These are phyloP conservation scores for Sphenostylis stenocarpa DNA, from an alignment of 306 rosid species.

Conservation along the genomic window DNA sequence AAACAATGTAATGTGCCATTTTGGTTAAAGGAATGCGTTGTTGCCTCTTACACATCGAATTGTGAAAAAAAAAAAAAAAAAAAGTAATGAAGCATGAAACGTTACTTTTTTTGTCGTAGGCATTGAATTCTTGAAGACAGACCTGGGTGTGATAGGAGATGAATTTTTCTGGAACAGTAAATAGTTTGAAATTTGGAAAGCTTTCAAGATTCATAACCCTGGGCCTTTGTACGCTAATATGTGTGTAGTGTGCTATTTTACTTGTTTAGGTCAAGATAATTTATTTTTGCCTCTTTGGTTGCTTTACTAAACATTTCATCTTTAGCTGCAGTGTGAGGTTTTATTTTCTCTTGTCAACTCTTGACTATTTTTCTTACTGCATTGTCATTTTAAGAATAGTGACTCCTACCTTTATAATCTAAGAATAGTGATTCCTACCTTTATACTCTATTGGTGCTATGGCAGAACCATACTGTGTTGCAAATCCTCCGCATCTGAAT, in stretches of 20 bases:
- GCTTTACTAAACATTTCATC: constrained; percentile 7
- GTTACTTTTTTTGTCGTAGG: constrained; percentile 8
- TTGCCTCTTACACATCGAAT: background rate
- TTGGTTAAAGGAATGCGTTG: background rate
- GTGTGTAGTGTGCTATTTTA: background rate
- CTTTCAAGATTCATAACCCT: constrained; percentile 10
- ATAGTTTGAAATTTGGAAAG: constrained; percentile 4
- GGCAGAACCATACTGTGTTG: constrained; percentile 61
- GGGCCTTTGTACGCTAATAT: background rate
- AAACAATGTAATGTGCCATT: constrained; percentile 1
- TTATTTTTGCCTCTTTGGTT: background rate
- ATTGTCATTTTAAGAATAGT: constrained; percentile 15
- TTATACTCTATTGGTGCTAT: constrained; percentile 39
- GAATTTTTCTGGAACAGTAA: constrained; percentile 7
- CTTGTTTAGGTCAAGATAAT: constrained; percentile 16
- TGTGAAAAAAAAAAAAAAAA: background rate
- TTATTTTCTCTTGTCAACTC: background rate
- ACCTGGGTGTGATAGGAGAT: constrained; percentile 1
- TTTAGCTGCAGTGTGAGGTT: constrained; percentile 5
- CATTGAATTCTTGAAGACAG: constrained; percentile 8
- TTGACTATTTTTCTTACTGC: constrained; percentile 7
- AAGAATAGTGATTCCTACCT: constrained; percentile 32
- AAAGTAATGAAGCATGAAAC: background rate
- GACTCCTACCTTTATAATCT: constrained; percentile 37
- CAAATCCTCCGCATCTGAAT: constrained; percentile 47